Percentiles rank a stretch among this genome's conserved stretches.
Evolutionary conservation across 176 grass and related monocot species (phyloP).

Genomic region (Melocanna baccifera): DNA sequence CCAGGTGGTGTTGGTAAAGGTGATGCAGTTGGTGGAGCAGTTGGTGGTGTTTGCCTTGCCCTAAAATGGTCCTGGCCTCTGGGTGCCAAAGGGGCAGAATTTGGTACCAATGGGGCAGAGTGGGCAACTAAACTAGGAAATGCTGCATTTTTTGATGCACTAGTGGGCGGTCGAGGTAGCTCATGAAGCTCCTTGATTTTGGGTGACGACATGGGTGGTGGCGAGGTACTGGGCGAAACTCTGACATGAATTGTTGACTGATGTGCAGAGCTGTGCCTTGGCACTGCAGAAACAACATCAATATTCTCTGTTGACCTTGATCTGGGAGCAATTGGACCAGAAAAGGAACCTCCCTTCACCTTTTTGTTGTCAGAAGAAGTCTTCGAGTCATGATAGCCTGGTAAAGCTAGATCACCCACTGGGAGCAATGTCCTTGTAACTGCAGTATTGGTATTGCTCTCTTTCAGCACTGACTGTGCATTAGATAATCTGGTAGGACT

Average conservation of each 20-base stretch:
- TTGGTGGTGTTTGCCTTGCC: constrained; percentile 41
- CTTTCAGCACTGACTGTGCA: constrained; percentile 63
- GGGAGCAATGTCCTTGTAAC: constrained; percentile 39
- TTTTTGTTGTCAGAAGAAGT: constrained; percentile 59
- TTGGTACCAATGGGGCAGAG: constrained; percentile 77
- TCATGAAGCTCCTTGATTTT: constrained; percentile 93
- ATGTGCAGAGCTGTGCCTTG: constrained; percentile 46
- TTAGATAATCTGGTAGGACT: constrained; percentile 57
- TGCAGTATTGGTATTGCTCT: constrained; percentile 67
- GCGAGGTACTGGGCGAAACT: constrained; percentile 49
- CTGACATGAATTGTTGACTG: constrained; percentile 31
- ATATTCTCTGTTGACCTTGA: constrained; percentile 52
- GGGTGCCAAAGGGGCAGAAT: constrained; percentile 65
- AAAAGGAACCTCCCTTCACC: constrained; percentile 64
- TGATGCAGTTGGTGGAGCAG: constrained; percentile 62
- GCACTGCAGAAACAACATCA: constrained; percentile 35
- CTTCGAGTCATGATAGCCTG: constrained; percentile 42
- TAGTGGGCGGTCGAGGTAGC: constrained; percentile 74
- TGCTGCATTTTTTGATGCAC: constrained; percentile 40
- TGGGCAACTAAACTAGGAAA: constrained; percentile 63
- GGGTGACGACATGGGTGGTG: constrained; percentile 55
- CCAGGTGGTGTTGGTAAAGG: constrained; percentile 77
- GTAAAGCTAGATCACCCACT: constrained; percentile 31
- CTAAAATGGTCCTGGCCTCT: constrained; percentile 47
- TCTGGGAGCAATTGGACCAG: constrained; percentile 60